Conservation (phyloP, 495 filamentous ascomycete genomes). For the Trichoderma reesei region DNA sequence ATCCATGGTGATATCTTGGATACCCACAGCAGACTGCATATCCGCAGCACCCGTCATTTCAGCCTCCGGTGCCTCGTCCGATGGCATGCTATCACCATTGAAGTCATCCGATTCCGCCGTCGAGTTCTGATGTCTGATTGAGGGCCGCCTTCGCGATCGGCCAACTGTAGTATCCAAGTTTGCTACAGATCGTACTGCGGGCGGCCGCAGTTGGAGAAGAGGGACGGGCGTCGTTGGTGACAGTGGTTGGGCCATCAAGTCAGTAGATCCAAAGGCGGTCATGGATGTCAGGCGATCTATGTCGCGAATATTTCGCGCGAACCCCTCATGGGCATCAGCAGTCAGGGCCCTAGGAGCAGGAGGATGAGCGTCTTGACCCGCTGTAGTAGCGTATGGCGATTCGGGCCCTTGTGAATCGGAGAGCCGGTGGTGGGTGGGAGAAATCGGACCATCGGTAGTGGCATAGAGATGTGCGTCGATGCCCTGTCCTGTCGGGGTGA, state of each 20-base stretch:
- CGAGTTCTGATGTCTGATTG: constrained; percentile 80
- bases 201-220: constrained; percentile 43
- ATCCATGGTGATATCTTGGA: constrained; percentile 66
- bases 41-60: constrained; percentile 66
- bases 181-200: constrained; percentile 38
- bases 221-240: constrained; percentile 87
- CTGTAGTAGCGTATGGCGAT: constrained; percentile 36
- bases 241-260: constrained; percentile 76
- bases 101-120: constrained; percentile 79
- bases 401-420: constrained; percentile 47
- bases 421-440: constrained; percentile 47
- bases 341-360: constrained; percentile 58
- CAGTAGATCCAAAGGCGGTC: constrained; percentile 59
- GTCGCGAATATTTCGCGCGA: constrained; percentile 75
- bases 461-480: constrained; percentile 26
- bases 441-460: not conserved
- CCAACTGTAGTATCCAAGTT: constrained; percentile 35
- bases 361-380: constrained; percentile 45
- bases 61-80: constrained; percentile 52
- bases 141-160: constrained; percentile 53
- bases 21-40: constrained; percentile 67
- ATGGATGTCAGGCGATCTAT: constrained; percentile 79
- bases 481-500: constrained; percentile 24
- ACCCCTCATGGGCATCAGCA: constrained; percentile 66
- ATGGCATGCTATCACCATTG: constrained; percentile 66